Conservation (phyloP, 2,329 filamentous ascomycete genomes). For the Fusarium buharicum region DNA sequence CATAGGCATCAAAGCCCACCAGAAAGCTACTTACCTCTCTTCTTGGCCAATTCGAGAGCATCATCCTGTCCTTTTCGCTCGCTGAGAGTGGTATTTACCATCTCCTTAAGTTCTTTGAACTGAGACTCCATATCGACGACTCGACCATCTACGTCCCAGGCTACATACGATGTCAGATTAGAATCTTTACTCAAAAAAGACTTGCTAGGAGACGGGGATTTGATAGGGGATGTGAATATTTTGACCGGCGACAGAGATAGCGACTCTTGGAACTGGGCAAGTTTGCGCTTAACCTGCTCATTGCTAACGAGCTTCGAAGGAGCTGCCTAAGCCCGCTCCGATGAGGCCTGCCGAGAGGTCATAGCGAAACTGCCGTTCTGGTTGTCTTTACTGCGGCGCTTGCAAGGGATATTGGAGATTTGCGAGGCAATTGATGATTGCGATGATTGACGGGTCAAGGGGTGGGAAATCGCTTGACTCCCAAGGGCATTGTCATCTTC, state of each 20-base stretch:
- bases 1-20: fast-evolving
- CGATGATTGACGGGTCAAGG: slow-evolving; percentile 37
- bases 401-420: slow-evolving; percentile 45
- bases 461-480: slow-evolving; percentile 61
- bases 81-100: slow-evolving; percentile 74
- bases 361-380: slow-evolving; percentile 22
- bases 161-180: slow-evolving; percentile 72
- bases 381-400: slow-evolving; percentile 42
- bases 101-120: slow-evolving; percentile 76
- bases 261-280: slow-evolving; percentile 48
- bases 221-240: slow-evolving; percentile 52
- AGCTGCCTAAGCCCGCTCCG: slow-evolving; percentile 47
- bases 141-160: slow-evolving; percentile 81
- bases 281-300: slow-evolving; percentile 47
- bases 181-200: slow-evolving; percentile 77
- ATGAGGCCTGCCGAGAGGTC: slow-evolving; percentile 27
- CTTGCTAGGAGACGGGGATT: slow-evolving; percentile 59
- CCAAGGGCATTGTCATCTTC: slow-evolving; percentile 48
- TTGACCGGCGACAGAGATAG: slow-evolving; percentile 49
- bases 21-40: slow-evolving; percentile 68
- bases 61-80: slow-evolving; percentile 79
- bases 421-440: slow-evolving; percentile 40
- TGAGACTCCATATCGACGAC: slow-evolving; percentile 81
- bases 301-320: slow-evolving; percentile 50
- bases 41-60: slow-evolving; percentile 77